Evolutionary conservation across 176 grass and related monocot genomes (phyloP).

Genomic region (Musa troglodytarum): DNA sequence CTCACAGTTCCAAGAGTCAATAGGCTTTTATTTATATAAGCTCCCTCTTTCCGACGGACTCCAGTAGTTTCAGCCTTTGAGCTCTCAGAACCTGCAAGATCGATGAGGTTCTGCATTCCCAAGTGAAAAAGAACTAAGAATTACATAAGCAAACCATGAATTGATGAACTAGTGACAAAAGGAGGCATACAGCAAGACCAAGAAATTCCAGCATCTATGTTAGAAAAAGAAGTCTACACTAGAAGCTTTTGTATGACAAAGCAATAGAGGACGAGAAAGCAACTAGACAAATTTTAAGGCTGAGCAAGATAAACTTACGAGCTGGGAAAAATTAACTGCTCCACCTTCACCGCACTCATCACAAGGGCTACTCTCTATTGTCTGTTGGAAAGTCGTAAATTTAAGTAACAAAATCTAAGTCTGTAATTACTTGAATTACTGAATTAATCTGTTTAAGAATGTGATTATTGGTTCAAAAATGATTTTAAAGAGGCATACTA

Average conservation of each 20-base stretch:
- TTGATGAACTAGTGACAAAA: neutral
- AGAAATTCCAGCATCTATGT: neutral
- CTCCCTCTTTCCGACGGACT: slow-evolving; percentile 96
- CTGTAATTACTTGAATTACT: neutral
- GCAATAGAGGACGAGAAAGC: slow-evolving; percentile 14
- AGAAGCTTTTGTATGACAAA: neutral
- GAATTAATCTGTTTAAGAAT: neutral
- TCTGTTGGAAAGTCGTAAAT: slow-evolving; percentile 40
- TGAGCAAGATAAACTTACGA: slow-evolving; percentile 46
- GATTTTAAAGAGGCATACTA: neutral
- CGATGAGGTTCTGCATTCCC: slow-evolving; percentile 94
- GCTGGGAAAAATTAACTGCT: slow-evolving; percentile 86
- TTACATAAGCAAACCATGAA: slow-evolving; percentile 19
- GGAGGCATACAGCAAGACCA: neutral
- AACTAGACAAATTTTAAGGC: slow-evolving; percentile 1
- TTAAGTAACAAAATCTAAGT: neutral
- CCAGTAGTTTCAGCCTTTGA: slow-evolving; percentile 97
- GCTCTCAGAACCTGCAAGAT: slow-evolving; percentile 99
- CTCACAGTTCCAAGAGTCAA: slow-evolving; percentile 96
- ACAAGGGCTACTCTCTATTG: slow-evolving; percentile 87
- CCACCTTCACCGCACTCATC: slow-evolving; percentile 70
- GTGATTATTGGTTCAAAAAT: neutral
- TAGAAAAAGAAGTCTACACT: neutral
- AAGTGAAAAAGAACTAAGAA: slow-evolving; percentile 37
- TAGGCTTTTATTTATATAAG: slow-evolving; percentile 99